These are phyloP conservation scores for Termitomyces sp. DNA, from an alignment of 768 basidiomycete species.

Conservation along the genomic window DNA sequence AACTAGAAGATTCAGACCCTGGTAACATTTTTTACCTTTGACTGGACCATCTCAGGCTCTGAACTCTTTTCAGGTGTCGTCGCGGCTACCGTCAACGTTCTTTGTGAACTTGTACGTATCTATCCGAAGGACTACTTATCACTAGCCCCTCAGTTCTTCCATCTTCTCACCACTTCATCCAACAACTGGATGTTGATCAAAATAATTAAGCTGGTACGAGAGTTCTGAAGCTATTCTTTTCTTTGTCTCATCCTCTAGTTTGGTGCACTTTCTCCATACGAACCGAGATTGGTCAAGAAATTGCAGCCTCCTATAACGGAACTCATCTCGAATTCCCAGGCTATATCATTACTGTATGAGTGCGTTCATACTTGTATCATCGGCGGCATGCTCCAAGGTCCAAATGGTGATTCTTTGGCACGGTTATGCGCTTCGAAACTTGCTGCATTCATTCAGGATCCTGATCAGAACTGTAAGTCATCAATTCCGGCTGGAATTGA, in stretches of 20 bases:
- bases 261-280: constrained; percentile 85
- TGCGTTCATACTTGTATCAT: constrained; percentile 98
- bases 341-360: constrained; percentile 94
- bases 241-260: constrained; percentile 49
- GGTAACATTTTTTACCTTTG: constrained; percentile 31
- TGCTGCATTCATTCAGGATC: constrained; percentile 84
- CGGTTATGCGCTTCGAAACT: constrained; percentile 89
- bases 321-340: constrained; percentile 91
- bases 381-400: constrained; percentile 87
- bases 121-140: constrained; percentile 78
- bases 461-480: constrained; percentile 90
- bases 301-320: constrained; percentile 91
- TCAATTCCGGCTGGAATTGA: background rate
- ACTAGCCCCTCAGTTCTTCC: constrained; percentile 90
- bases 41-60: background rate
- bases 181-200: constrained; percentile 99
- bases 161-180: constrained; percentile 85
- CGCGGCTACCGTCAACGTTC: constrained; percentile 89
- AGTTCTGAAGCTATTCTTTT: background rate
- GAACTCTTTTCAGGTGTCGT: constrained; percentile 61
- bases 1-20: constrained; percentile 72
- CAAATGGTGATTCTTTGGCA: constrained; percentile 75
- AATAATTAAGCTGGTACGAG: constrained; percentile 83
- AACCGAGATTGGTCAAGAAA: constrained; percentile 92
- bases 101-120: constrained; percentile 85